Percentiles rank a stretch among this genome's conserved stretches.
phyloP scores from a whole-genome alignment of 2,329 filamentous ascomycete genomes.

The Cercospora zeae-maydis region DNA sequence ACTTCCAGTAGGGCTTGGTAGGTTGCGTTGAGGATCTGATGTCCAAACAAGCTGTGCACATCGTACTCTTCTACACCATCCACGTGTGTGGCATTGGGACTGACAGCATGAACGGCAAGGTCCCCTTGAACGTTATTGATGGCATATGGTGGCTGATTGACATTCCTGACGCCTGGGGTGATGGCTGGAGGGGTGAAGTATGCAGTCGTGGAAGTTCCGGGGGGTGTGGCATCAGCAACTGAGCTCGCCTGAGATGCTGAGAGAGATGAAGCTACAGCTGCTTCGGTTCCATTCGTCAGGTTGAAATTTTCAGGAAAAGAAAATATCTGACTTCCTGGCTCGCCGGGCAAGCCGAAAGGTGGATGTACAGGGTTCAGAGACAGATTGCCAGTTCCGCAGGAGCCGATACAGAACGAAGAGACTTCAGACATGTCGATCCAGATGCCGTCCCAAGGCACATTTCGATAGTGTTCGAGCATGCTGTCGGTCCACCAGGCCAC shows the following conservation, averaged over 20 bases:
- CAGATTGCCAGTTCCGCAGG: constrained; percentile 64
- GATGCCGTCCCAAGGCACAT: constrained; percentile 52
- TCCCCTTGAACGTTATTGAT: constrained; percentile 58
- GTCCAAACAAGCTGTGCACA: constrained; percentile 74
- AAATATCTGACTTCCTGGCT: constrained; percentile 57
- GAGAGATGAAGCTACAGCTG: constrained; percentile 56
- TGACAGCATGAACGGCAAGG: constrained; percentile 67
- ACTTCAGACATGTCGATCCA: constrained; percentile 64
- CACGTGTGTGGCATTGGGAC: constrained; percentile 72
- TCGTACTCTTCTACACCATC: constrained; percentile 76
- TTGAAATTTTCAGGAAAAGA: constrained; percentile 66
- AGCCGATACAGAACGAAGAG: constrained; percentile 65
- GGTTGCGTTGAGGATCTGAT: constrained; percentile 72
- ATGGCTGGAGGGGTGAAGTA: constrained; percentile 23
- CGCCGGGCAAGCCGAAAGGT: constrained; percentile 62
- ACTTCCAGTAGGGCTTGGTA: constrained; percentile 65
- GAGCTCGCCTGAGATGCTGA: constrained; percentile 51
- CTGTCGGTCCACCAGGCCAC: constrained; percentile 58
- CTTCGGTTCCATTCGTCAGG: constrained; percentile 64
- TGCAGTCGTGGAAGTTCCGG: constrained; percentile 22
- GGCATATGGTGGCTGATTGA: constrained; percentile 34
- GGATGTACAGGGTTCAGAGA: constrained; percentile 67
- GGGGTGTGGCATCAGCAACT: constrained; percentile 32
- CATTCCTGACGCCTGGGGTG: constrained; percentile 31
- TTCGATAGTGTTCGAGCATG: constrained; percentile 51